phyloP scores from a whole-genome alignment of 139 green algal genomes.

The Tetraselmis chui region DNA sequence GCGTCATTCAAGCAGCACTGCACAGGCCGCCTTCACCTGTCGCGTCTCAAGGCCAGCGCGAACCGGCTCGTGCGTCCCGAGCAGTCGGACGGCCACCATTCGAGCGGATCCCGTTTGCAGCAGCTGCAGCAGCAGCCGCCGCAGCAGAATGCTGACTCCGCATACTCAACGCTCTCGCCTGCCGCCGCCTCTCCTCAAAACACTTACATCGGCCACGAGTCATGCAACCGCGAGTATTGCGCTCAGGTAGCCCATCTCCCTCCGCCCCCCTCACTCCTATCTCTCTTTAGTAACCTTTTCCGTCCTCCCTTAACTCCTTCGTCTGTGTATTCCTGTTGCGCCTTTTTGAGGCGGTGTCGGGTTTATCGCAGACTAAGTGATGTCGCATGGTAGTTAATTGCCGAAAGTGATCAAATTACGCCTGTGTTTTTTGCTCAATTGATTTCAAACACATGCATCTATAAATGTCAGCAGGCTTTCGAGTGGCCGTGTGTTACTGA shows the following conservation, averaged over 20 bases:
- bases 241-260: slow-evolving; percentile 15
- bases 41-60: slow-evolving; percentile 13
- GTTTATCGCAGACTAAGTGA: too few relatives aligned
- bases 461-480: too few relatives aligned
- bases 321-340: neutral
- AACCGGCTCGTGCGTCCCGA: neutral
- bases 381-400: too few relatives aligned
- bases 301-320: neutral
- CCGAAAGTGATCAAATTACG: too few relatives aligned
- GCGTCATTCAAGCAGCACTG: slow-evolving; percentile 47
- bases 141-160: neutral
- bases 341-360: too few relatives aligned
- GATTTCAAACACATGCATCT: too few relatives aligned
- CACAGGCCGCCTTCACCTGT: slow-evolving; percentile 33
- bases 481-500: too few relatives aligned
- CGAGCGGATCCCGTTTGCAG: neutral
- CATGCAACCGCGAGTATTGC: slow-evolving; percentile 28
- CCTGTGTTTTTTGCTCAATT: too few relatives aligned
- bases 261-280: neutral
- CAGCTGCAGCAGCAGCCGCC: neutral
- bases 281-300: neutral
- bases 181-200: neutral
- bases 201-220: slow-evolving; percentile 1
- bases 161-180: neutral
- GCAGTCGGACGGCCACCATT: neutral